Percentiles rank a stretch among this genome's conserved stretches.
These are phyloP conservation scores for Suhomyces atakaporum DNA, from an alignment of 1,139 yeast species.

Conservation along the genomic window DNA sequence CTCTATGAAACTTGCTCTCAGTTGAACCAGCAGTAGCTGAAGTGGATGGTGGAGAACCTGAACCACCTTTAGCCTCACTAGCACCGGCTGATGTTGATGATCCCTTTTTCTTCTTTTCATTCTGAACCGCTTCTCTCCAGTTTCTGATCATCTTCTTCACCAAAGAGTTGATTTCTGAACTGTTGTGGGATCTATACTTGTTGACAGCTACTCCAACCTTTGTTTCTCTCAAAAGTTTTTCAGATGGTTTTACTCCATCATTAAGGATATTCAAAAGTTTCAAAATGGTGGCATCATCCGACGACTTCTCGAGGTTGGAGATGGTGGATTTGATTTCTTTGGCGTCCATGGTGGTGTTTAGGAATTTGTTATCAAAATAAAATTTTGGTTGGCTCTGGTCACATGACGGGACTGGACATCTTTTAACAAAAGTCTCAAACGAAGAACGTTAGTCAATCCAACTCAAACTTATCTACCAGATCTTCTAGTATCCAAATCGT, in stretches of 20 bases:
- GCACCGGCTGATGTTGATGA: slow-evolving; percentile 8
- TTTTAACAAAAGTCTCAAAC: too few species aligned
- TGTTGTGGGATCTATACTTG: slow-evolving; percentile 72
- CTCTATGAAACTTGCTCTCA: slow-evolving; percentile 27
- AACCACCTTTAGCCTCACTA: slow-evolving; percentile 4
- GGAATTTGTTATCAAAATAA: slow-evolving; percentile 2
- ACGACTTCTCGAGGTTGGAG: slow-evolving; percentile 70
- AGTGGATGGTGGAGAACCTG: slow-evolving; percentile 10
- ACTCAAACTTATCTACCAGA: too few species aligned
- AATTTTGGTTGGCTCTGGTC: too few species aligned
- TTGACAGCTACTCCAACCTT: slow-evolving; percentile 97
- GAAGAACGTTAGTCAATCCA: too few species aligned
- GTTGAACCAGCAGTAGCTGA: slow-evolving; percentile 20
- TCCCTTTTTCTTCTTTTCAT: slow-evolving; percentile 55
- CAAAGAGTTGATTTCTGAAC: slow-evolving; percentile 62
- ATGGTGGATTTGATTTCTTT: slow-evolving; percentile 74
- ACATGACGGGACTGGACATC: neutral
- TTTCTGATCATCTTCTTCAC: slow-evolving; percentile 81
- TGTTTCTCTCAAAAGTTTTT: slow-evolving; percentile 83
- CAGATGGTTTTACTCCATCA: slow-evolving; percentile 80
- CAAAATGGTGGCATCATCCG: slow-evolving; percentile 64
- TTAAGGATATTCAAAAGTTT: slow-evolving; percentile 68
- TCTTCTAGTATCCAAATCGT: too few species aligned
- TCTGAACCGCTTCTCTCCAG: slow-evolving; percentile 91
- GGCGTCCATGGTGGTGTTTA: slow-evolving; percentile 50